Evolutionary conservation across 371 early-diverging fungal genomes (phyloP), one percentile per base, ranked within the genome.

Genomic region (Coemansia sp.): DNA sequence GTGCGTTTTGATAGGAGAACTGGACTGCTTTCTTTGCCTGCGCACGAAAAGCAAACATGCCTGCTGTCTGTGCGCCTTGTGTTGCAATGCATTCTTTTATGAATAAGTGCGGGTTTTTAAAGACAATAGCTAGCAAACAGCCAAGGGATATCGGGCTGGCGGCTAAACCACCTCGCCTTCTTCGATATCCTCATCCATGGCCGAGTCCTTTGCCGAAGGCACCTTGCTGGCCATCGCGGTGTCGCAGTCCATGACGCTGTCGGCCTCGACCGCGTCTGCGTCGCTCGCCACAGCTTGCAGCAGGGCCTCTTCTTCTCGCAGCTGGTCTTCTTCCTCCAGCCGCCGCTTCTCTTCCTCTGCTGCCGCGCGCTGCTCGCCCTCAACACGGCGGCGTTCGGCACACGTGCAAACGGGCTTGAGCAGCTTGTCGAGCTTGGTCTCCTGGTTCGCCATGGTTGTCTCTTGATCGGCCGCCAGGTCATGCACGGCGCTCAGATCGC

Each of bases 401-500:
- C 74, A 73, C 4, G 58, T 71, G 40, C 74, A 73, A 20, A 73
- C 30, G 9, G 74, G 72, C 52, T 59, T 65, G 14, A 73, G 66
- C n/a, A 73, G 54, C 6, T 51, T 64, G 36, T 70, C 71, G 13
- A 73, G 56, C 13, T 31, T 50, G 14, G 54, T 55, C 26, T 42
- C 48, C 11, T 30, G 35, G 5, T 57, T 5, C 10, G 8, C 55
- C 2, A n/a, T 34, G n/a, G 32, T 32, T 14, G 51, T 32, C 1
- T 36, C 7, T 4, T 16, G 32, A 40, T 14, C 34, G 2, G 26
- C 36, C 4, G 61, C 34, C 36, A 70, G 32, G 13, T 7, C 31
- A 16, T 65, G 53, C 31, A 61, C 32, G 4, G 49, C 43, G 5
- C 30, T 39, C 59, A 76, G 34, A 30, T 76, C 58, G 10, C 72